Conservation (phyloP, 768 basidiomycete species). For the Panaeolus papilionaceus region DNA sequence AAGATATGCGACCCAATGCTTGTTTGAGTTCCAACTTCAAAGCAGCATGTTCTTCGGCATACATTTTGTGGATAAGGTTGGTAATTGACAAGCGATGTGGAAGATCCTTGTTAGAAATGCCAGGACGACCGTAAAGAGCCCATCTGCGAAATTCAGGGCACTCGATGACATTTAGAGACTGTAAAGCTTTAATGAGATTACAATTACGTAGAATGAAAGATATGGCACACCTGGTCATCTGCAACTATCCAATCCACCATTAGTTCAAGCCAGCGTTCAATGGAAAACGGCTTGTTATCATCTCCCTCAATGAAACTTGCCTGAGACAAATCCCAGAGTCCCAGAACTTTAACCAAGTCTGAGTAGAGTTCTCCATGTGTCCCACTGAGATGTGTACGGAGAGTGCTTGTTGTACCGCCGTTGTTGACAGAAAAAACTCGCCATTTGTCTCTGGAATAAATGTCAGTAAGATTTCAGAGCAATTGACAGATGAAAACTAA, state of each 20-base stretch:
- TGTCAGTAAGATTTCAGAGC: neutral
- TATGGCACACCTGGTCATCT: slow-evolving; percentile 40
- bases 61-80: slow-evolving; percentile 32
- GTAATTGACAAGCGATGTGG: slow-evolving; percentile 41
- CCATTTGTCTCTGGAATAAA: neutral
- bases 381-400: slow-evolving; percentile 33
- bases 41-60: slow-evolving; percentile 26
- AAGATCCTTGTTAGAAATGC: slow-evolving; percentile 34
- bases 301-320: no score
- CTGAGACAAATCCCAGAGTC: neutral
- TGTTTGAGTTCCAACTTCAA: slow-evolving; percentile 33
- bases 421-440: slow-evolving; percentile 27
- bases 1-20: slow-evolving; percentile 35
- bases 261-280: slow-evolving; percentile 30
- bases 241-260: slow-evolving; percentile 30
- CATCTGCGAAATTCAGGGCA: slow-evolving; percentile 38
- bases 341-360: slow-evolving; percentile 24
- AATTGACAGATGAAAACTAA: slow-evolving; percentile 23
- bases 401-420: slow-evolving; percentile 28
- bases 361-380: slow-evolving; percentile 27
- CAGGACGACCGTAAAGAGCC: slow-evolving; percentile 32
- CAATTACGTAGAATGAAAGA: no score
- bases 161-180: slow-evolving; percentile 47
- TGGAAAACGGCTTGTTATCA: slow-evolving; percentile 24
- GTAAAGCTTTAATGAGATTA: no score